A percentile compares a stretch with the other conserved stretches of the same genome.
phyloP scores from a whole-genome alignment of 2,329 filamentous ascomycete genomes.

The Magnaporthales sp. region DNA sequence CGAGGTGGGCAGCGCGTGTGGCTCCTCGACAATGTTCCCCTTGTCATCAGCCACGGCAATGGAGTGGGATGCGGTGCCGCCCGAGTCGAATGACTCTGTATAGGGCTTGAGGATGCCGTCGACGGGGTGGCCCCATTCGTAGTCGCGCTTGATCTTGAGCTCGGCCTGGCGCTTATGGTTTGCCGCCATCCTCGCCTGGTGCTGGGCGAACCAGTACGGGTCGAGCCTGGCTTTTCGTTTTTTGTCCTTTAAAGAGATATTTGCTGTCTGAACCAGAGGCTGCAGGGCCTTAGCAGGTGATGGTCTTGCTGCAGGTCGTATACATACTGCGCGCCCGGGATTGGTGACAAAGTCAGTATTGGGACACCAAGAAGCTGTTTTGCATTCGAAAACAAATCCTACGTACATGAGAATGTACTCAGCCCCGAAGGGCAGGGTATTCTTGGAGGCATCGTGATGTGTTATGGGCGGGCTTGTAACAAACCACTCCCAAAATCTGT shows the following conservation, averaged over 20 bases:
- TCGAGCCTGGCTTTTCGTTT: slow-evolving; percentile 63
- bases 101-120: slow-evolving; percentile 75
- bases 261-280: slow-evolving; percentile 56
- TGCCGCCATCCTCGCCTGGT: slow-evolving; percentile 73
- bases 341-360: background rate
- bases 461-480: background rate
- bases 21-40: slow-evolving; percentile 30
- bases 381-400: background rate
- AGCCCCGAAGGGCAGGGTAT: slow-evolving; percentile 52
- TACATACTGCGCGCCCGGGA: slow-evolving; percentile 38
- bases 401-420: slow-evolving; percentile 51
- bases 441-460: slow-evolving; percentile 55
- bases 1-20: slow-evolving; percentile 35
- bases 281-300: slow-evolving; percentile 34
- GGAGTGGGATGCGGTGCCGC: slow-evolving; percentile 35
- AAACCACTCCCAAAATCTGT: background rate
- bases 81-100: slow-evolving; percentile 69
- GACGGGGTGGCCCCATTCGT: slow-evolving; percentile 66
- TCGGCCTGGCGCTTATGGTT: slow-evolving; percentile 69
- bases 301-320: slow-evolving; percentile 43
- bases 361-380: background rate
- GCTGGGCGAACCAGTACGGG: slow-evolving; percentile 74
- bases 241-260: slow-evolving; percentile 52
- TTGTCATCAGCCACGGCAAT: slow-evolving; percentile 24
- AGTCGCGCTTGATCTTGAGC: slow-evolving; percentile 55